Evolutionary conservation across 306 rosid species (phyloP), one percentile per base, ranked within the genome.

Genomic region (Trifolium fragiferum): DNA sequence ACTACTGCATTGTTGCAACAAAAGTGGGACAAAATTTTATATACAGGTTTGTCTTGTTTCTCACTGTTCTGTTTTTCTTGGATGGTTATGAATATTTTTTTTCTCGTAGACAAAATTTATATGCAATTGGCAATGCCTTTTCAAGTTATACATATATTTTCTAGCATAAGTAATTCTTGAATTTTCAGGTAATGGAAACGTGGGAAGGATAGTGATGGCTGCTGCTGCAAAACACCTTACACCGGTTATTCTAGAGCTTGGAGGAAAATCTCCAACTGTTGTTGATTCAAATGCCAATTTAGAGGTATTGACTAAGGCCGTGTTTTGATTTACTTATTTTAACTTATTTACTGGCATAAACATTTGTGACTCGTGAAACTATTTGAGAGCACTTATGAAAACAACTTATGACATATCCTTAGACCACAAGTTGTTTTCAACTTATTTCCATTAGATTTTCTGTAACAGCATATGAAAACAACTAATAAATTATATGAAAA

Each of bases 171-270:
- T 46, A 20, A 30, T 73, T 76, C 44, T 46, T 73, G 37, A 44
- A 71, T 37, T 78, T 78, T 60, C 47, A 93, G 98, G 98, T 15
- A 88, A 87, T 66, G 87, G 85, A 76, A 91, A 80, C 83, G 89
- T 91, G 74, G 98, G 90, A 41, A 89, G 93, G 60, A 87, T 94
- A 80, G 91, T 94, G 75, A 89, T 94, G 98, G 78, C 90, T 59
- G 96, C 97, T 47, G 98, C 98, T 81, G 97, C 94, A 20, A 91
- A 89, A 83, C 96, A 93, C 86, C 98, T 91, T 67, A 93, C 98
- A 49, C 98, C 98, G 60, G 96, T 94, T 78, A 85, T 88, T 58
- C 79, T 94, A 74, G 98, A 94, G 86, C 98, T 94, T 19, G 98
- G 98, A 78, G 98, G 98, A 84, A 94, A 94, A 83, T 91, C 86